Evolutionary conservation across 1,139 yeast genomes (phyloP).

Genomic region (Saccharomyces hybrid): DNA sequence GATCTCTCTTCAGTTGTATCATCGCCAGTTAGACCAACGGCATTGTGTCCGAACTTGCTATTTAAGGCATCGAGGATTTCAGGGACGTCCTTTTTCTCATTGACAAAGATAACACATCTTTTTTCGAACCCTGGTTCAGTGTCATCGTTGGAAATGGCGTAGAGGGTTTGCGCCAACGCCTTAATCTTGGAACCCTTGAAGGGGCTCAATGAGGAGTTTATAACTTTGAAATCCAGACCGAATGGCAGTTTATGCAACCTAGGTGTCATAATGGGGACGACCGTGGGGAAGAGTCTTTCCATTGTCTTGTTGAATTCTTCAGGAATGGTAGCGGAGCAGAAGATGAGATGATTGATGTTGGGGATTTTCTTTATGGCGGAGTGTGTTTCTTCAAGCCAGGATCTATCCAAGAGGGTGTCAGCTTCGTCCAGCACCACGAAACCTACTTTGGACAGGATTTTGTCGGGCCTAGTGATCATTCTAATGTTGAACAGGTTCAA

Average conservation of each 20-base stretch:
- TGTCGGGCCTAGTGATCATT: slow-evolving; percentile 44
- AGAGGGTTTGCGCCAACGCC: slow-evolving; percentile 81
- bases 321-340: slow-evolving; percentile 91
- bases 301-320: slow-evolving; percentile 62
- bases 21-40: slow-evolving; percentile 59
- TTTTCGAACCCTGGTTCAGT: slow-evolving; percentile 72
- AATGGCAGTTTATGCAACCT: slow-evolving; percentile 76
- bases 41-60: slow-evolving; percentile 50
- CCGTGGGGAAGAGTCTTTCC: slow-evolving; percentile 54
- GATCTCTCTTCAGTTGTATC: slow-evolving; percentile 54
- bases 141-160: slow-evolving; percentile 78
- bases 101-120: slow-evolving; percentile 81
- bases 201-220: slow-evolving; percentile 70
- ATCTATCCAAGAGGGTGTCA: slow-evolving; percentile 80
- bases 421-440: slow-evolving; percentile 87
- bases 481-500: slow-evolving; percentile 39
- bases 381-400: slow-evolving; percentile 68
- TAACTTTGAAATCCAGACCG: slow-evolving; percentile 59
- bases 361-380: slow-evolving; percentile 46
- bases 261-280: slow-evolving; percentile 72
- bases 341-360: slow-evolving; percentile 54
- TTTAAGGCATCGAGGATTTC: slow-evolving; percentile 49
- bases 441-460: slow-evolving; percentile 41
- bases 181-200: slow-evolving; percentile 76
- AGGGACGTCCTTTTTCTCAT: slow-evolving; percentile 56